phyloP scores from a whole-genome alignment of 2,329 filamentous ascomycete genomes.

The Amphichorda felina region DNA sequence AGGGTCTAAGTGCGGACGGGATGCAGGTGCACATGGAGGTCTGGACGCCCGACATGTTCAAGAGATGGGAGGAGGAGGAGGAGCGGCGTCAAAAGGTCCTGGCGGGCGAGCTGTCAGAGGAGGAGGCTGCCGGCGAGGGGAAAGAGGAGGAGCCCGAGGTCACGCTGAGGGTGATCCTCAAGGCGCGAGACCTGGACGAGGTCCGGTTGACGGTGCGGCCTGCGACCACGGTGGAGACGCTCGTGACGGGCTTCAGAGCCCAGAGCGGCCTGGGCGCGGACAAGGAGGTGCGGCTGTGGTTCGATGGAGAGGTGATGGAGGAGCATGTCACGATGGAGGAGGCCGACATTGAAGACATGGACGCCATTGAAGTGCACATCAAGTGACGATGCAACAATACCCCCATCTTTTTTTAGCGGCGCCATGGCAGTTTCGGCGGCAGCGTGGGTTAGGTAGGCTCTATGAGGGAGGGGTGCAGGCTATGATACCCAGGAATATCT shows the following conservation, averaged over 20 bases:
- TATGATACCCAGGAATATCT: not conserved
- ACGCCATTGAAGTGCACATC: constrained; percentile 63
- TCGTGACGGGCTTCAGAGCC: constrained; percentile 50
- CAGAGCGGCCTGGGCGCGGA: constrained; percentile 36
- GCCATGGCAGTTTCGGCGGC: no score
- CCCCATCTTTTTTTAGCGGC: no score
- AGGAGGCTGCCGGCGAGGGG: constrained; percentile 15
- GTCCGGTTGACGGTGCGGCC: constrained; percentile 38
- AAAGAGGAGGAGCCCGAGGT: constrained; percentile 12
- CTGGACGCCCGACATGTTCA: constrained; percentile 56
- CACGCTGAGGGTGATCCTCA: constrained; percentile 40
- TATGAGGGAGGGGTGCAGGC: no score
- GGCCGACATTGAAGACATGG: constrained; percentile 62
- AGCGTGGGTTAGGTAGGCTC: no score
- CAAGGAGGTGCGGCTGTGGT: constrained; percentile 48
- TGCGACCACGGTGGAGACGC: constrained; percentile 47
- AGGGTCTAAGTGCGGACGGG: constrained; percentile 36
- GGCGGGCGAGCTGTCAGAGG: constrained; percentile 23
- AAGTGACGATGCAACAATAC: no score
- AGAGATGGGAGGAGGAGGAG: constrained; percentile 29
- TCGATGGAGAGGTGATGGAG: constrained; percentile 65
- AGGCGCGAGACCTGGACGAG: constrained; percentile 35
- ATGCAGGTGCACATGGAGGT: constrained; percentile 63
- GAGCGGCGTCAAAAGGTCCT: constrained; percentile 32
- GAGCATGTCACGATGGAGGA: constrained; percentile 48